Evolutionary conservation across 2,329 filamentous ascomycete genomes (phyloP).

Genomic region (Stemphylium lycopersici): DNA sequence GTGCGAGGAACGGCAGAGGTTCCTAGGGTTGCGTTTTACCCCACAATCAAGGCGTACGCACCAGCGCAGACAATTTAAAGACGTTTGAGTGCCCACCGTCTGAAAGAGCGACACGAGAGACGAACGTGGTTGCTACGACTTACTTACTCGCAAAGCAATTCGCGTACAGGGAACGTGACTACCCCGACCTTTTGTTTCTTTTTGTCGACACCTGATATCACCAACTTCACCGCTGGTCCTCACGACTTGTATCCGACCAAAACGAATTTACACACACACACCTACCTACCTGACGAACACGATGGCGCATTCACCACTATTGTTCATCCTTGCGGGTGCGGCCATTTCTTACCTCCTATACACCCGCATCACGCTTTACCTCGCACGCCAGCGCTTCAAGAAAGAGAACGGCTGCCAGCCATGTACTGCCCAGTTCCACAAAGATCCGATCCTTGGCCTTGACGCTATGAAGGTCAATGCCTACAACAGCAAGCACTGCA

Average conservation of each 20-base stretch:
- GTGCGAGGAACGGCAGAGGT: background rate
- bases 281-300: constrained; percentile 1
- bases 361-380: constrained; percentile 43
- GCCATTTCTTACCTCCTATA: constrained; percentile 46
- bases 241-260: background rate
- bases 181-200: background rate
- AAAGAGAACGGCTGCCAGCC: constrained; percentile 57
- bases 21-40: background rate
- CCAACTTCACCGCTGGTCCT: background rate
- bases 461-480: constrained; percentile 55
- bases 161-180: background rate
- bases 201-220: background rate
- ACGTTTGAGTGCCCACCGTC: background rate
- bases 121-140: background rate
- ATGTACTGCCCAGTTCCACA: constrained; percentile 55
- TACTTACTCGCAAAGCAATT: background rate
- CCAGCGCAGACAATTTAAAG: background rate
- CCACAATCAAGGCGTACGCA: background rate
- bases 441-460: constrained; percentile 61
- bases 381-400: constrained; percentile 46
- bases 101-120: too few relatives aligned
- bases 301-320: constrained; percentile 35
- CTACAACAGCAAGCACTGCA: constrained; percentile 43
- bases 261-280: background rate
- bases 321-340: constrained; percentile 37